Evolutionary conservation across 139 green algal genomes (phyloP).

Genomic region (Haematococcus lacustris): DNA sequence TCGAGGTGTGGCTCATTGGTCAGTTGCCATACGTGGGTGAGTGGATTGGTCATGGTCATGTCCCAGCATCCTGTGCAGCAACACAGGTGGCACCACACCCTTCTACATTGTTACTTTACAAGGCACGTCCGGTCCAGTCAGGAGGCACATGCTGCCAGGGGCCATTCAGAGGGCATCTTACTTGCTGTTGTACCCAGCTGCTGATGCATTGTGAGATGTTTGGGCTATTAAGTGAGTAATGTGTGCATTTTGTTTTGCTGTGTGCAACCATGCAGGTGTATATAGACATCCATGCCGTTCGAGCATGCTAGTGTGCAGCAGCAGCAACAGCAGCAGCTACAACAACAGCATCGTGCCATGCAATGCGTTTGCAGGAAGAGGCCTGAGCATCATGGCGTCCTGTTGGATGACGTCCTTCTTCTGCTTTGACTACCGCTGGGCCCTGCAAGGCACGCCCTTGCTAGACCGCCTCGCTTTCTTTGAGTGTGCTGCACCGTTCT

Average conservation of each 20-base stretch:
- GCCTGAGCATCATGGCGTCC: constrained; percentile 48
- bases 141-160: background rate
- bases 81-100: background rate
- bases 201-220: background rate
- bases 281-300: too few species aligned
- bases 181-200: background rate
- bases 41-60: constrained; percentile 7
- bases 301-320: too few species aligned
- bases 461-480: constrained; percentile 55
- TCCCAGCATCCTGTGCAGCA: background rate
- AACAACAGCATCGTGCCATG: background rate
- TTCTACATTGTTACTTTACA: background rate
- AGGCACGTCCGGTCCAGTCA: background rate
- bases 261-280: background rate
- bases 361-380: constrained; percentile 26
- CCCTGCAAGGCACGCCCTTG: constrained; percentile 45
- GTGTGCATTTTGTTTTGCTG: background rate
- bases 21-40: constrained; percentile 39
- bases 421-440: constrained; percentile 81
- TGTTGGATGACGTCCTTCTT: constrained; percentile 81
- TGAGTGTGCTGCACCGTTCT: constrained; percentile 72
- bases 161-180: background rate
- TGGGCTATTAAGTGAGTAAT: background rate
- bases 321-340: background rate
- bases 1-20: constrained; percentile 37